Evolutionary conservation across 306 rosid genomes (phyloP), one percentile per base, ranked within the genome.

Genomic region (Acacia melanoxylon): DNA sequence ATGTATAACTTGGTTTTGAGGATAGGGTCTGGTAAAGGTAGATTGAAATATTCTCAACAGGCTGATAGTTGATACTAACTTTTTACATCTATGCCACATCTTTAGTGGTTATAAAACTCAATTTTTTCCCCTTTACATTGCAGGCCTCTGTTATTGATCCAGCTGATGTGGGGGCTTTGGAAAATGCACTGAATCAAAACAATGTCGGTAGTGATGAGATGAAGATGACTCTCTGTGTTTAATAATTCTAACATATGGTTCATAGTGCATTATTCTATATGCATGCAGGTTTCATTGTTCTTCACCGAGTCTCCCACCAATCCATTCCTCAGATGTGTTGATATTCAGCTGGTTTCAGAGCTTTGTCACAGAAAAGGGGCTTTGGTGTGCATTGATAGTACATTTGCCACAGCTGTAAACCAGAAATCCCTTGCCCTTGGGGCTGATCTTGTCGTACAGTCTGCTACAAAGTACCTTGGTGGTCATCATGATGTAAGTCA

Each of bases 271-370:
- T 22, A 35, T 76, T 76, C 51, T 81, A 37, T 74, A 25, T 79
- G 14, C 27, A n/a, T 87, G 83, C 88, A 95, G 99, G 97, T 93
- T 80, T 90, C 98, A 75, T 85, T 95, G 44, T 95, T 91, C 92
- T 95, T 91, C 86, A 95, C 99, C 0, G 99, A 95, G 85, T 95
- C 99, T 81, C 99, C 99, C 45, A 95, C 99, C 67, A 95, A 95
- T 86, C 99, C 99, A 29, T 95, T 90, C 88, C 91, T 95, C 59
- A 87, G 99, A 90, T 95, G 99, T 27, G 98, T 95, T 77, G 98
- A 95, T 78, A 90, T 95, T 80, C 89, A 95, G 90, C 88, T 83
- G 80, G 99, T 95, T 85, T 91, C 98, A 46, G 97, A 95, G 77
- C 90, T 95, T 78, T 95, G 99, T 81, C 99, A 88, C 80, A 88